A percentile compares a stretch with the other conserved stretches of the same genome.
Evolutionary conservation across 805 yeast species (phyloP).

Genomic region (Wickerhamiella siamensis): DNA sequence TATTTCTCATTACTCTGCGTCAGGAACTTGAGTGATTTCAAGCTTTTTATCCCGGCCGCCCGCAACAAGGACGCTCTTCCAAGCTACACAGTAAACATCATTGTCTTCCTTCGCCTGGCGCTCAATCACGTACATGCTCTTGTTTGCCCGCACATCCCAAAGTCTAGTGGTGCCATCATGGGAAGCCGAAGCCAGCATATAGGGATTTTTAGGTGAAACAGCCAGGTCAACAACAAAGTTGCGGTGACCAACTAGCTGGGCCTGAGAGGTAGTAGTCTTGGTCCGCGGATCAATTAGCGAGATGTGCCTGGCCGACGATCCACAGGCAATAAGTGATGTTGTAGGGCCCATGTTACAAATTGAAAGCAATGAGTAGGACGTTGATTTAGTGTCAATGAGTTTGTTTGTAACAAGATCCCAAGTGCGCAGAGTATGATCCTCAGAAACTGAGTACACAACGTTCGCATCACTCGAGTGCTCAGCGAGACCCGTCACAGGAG

Average conservation of each 20-base stretch:
- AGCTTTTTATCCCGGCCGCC: conserved; percentile 92
- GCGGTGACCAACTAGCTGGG: conserved; percentile 74
- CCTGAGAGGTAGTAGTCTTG: conserved; percentile 41
- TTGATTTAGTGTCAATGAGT: conserved; percentile 74
- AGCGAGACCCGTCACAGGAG: conserved; percentile 74
- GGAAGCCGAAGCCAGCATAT: conserved; percentile 80
- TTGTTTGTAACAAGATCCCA: conserved; percentile 89
- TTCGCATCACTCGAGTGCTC: conserved; percentile 61
- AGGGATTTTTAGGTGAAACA: conserved; percentile 60
- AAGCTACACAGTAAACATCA: conserved; percentile 75
- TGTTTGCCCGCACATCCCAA: conserved; percentile 87
- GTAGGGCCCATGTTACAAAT: conserved; percentile 51
- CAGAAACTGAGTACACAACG: conserved; percentile 87
- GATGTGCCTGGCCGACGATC: conserved; percentile 97
- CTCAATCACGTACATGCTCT: conserved; percentile 65
- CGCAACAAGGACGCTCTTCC: conserved; percentile 77
- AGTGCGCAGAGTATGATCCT: conserved; percentile 87
- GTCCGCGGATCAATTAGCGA: conserved; percentile 84
- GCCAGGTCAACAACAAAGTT: conserved; percentile 77
- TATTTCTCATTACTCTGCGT: conserved; percentile 4
- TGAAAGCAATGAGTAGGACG: conserved; percentile 74
- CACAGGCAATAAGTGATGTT: conserved; percentile 61
- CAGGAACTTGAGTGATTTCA: conserved; percentile 51
- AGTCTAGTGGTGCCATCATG: conserved; percentile 91
- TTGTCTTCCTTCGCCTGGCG: conserved; percentile 40